Percentiles rank a stretch among this genome's conserved stretches.
Conservation (phyloP, 805 yeast species). For the Hanseniaspora mollemarum region DNA sequence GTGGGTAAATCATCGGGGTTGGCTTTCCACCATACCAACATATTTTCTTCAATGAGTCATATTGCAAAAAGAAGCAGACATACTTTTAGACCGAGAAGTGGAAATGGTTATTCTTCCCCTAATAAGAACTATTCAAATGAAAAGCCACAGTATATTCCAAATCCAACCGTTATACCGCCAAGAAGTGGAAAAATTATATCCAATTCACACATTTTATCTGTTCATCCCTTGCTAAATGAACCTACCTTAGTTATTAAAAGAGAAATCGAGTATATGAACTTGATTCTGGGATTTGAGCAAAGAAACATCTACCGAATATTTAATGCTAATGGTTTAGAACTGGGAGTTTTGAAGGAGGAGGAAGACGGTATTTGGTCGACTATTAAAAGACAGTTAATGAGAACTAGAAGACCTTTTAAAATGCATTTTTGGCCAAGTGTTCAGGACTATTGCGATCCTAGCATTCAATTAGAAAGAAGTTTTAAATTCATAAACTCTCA, state of each 20-base stretch:
- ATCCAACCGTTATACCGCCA: conserved; percentile 5
- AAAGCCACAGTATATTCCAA: neutral
- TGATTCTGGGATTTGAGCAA: conserved; percentile 83
- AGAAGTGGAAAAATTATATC: neutral
- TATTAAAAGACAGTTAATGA: conserved; percentile 70
- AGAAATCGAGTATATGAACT: conserved; percentile 76
- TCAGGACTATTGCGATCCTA: conserved; percentile 1
- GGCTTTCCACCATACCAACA: neutral
- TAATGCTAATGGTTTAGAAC: conserved; percentile 58
- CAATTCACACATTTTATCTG: neutral
- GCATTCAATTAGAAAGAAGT: conserved; percentile 8
- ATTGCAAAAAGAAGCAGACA: neutral
- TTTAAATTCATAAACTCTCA: conserved; percentile 84
- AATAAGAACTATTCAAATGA: neutral
- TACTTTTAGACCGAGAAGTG: conserved; percentile 7
- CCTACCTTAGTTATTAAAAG: conserved; percentile 84
- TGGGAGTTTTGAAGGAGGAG: conserved; percentile 82
- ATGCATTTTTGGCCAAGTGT: conserved; percentile 52
- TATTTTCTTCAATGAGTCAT: neutral
- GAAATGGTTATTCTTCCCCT: neutral
- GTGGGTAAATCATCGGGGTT: neutral
- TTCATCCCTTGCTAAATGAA: conserved; percentile 37
- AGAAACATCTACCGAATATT: conserved; percentile 66
- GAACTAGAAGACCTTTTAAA: conserved; percentile 75
- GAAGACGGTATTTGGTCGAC: conserved; percentile 42